These are phyloP conservation scores for Lathyrus oleraceus DNA, from an alignment of 306 rosid species.

Conservation along the genomic window DNA sequence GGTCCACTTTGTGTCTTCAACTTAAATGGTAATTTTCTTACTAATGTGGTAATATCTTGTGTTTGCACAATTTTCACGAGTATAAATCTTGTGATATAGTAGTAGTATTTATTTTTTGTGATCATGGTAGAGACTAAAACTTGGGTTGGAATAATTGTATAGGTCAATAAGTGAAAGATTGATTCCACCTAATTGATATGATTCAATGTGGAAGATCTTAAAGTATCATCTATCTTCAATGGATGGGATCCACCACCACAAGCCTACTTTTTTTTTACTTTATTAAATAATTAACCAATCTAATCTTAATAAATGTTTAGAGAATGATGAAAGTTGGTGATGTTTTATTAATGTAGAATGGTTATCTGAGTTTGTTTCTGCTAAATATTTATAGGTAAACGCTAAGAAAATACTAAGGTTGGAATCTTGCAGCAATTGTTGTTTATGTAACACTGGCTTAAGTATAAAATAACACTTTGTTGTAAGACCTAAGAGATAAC, in stretches of 20 bases:
- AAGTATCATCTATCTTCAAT: conserved; percentile 35
- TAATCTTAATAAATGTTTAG: background rate
- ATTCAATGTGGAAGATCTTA: conserved; percentile 25
- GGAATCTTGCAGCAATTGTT: background rate
- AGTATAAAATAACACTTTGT: background rate
- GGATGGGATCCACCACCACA: conserved; percentile 37
- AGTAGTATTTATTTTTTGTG: background rate
- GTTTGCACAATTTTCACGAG: background rate
- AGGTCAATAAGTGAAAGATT: conserved; percentile 36
- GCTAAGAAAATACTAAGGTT: background rate
- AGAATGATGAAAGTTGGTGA: conserved; percentile 14
- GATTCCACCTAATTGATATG: conserved; percentile 35
- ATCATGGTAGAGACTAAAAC: conserved; percentile 35
- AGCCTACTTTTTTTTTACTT: conserved; percentile 25
- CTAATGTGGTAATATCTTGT: background rate
- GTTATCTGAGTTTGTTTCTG: background rate
- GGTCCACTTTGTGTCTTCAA: conserved; percentile 25
- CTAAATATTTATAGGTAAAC: background rate
- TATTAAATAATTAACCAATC: conserved; percentile 14
- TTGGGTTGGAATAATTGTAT: conserved; percentile 39
- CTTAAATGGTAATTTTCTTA: background rate
- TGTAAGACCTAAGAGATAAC: background rate
- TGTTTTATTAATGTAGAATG: background rate
- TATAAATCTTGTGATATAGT: conserved; percentile 1
- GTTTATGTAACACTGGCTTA: background rate